These are phyloP conservation scores for Rhodamnia rubescens DNA, from an alignment of 345 rosid genomes.

Conservation along the genomic window DNA sequence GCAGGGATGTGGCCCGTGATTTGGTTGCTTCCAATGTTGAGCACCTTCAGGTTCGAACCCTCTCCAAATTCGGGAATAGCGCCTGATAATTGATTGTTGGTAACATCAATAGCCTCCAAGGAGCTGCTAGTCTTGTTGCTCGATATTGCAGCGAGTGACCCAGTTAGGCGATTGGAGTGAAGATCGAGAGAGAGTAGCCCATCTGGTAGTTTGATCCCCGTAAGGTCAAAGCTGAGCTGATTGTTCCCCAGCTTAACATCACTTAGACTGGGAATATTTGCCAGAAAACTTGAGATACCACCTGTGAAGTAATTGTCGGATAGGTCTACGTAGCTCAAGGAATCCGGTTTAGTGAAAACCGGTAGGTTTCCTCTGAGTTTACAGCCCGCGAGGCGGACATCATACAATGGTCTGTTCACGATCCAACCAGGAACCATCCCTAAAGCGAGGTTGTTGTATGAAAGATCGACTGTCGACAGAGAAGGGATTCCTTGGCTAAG, in stretches of 20 bases:
- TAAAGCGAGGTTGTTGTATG: slow-evolving; percentile 62
- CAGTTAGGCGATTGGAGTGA: slow-evolving; percentile 54
- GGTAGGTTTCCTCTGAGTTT: slow-evolving; percentile 63
- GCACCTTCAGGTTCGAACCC: slow-evolving; percentile 50
- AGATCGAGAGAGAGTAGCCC: slow-evolving; percentile 49
- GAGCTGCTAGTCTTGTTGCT: slow-evolving; percentile 67
- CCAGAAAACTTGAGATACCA: slow-evolving; percentile 46
- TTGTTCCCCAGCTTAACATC: slow-evolving; percentile 64
- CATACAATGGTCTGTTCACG: slow-evolving; percentile 36
- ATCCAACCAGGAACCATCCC: slow-evolving; percentile 79
- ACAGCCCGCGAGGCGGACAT: slow-evolving; percentile 76
- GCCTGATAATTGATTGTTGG: slow-evolving; percentile 60
- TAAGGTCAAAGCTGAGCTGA: slow-evolving; percentile 56
- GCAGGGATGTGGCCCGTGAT: slow-evolving; percentile 62
- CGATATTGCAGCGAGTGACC: slow-evolving; percentile 54
- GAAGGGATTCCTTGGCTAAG: slow-evolving; percentile 49
- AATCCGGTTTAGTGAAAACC: slow-evolving; percentile 43
- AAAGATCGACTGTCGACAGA: slow-evolving; percentile 63
- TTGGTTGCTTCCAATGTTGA: slow-evolving; percentile 69
- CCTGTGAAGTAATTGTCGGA: slow-evolving; percentile 57
- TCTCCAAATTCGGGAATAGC: slow-evolving; percentile 51
- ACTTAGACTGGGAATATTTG: slow-evolving; percentile 48
- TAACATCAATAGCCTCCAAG: slow-evolving; percentile 54
- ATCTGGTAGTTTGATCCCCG: slow-evolving; percentile 44
- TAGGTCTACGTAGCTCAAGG: slow-evolving; percentile 56